A percentile compares a stretch with the other conserved stretches of the same genome.
Evolutionary conservation across 768 basidiomycete species (phyloP).

Genomic region (Naganishia antarctica): DNA sequence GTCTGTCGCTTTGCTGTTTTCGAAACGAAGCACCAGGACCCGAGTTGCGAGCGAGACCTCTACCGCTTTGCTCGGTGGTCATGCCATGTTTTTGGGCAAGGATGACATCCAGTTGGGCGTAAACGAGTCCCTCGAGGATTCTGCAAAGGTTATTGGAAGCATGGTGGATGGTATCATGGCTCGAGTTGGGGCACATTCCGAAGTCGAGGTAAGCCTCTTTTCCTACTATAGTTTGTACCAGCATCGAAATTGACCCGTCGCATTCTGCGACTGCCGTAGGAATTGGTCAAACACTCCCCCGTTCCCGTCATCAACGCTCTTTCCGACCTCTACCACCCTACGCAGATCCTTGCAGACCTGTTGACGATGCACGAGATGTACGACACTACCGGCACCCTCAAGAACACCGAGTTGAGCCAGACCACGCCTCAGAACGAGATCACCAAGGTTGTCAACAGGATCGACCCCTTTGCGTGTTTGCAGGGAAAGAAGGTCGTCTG

Average conservation of each 20-base stretch:
- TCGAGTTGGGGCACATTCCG: conserved; percentile 83
- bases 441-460: conserved; percentile 20
- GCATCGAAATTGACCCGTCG: background rate
- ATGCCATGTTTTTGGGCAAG: conserved; percentile 78
- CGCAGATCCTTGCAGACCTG: conserved; percentile 88
- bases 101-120: conserved; percentile 95
- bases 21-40: conserved; percentile 89
- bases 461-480: conserved; percentile 55
- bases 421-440: conserved; percentile 27
- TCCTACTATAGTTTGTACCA: background rate
- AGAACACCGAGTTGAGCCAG: conserved; percentile 22
- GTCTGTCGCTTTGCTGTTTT: conserved; percentile 82
- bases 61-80: conserved; percentile 71
- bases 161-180: conserved; percentile 98
- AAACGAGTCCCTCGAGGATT: conserved; percentile 80
- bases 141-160: conserved; percentile 78
- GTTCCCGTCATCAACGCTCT: conserved; percentile 96
- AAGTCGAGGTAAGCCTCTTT: conserved; percentile 81
- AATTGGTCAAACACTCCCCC: conserved; percentile 79
- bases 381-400: conserved; percentile 27
- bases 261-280: conserved; percentile 54
- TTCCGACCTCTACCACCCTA: conserved; percentile 92
- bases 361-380: conserved; percentile 73
- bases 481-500: conserved; percentile 83
- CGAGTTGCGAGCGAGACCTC: conserved; percentile 83